A percentile compares a stretch with the other conserved stretches of the same genome.
phyloP scores from a whole-genome alignment of 169 alveolate species.

The Plasmodium reichenowi region DNA sequence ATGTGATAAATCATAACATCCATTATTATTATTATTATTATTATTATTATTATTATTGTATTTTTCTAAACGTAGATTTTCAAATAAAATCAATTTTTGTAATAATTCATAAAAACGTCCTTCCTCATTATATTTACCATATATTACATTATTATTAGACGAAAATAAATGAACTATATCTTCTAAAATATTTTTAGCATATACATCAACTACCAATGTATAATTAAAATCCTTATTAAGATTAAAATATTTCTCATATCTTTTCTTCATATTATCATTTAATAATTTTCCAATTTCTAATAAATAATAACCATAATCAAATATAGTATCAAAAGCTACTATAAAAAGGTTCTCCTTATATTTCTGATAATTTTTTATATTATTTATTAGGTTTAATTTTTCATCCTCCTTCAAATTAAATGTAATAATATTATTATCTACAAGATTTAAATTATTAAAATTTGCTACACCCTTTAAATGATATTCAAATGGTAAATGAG shows the following conservation, averaged over 20 bases:
- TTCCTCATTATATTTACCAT: no score
- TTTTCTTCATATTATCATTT: background rate
- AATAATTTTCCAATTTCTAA: constrained; percentile 56
- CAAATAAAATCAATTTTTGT: background rate
- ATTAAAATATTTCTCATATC: no score
- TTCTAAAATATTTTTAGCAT: no score
- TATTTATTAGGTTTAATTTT: background rate
- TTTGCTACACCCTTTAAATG: background rate
- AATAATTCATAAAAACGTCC: background rate
- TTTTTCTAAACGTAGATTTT: background rate
- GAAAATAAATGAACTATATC: no score
- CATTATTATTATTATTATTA: no score
- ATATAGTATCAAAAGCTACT: constrained; percentile 79
- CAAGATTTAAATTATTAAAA: no score
- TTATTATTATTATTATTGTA: background rate
- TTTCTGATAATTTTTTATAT: constrained; percentile 3
- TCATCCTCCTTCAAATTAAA: constrained; percentile 3
- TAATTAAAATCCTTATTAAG: no score
- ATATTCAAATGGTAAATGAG: constrained; percentile 29
- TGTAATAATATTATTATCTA: background rate
- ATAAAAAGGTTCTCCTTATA: constrained; percentile 29
- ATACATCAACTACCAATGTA: no score
- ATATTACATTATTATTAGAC: no score
- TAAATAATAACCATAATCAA: constrained; percentile 76
- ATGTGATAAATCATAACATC: background rate